These are phyloP conservation scores for Nematocida parisii DNA, from an alignment of 371 early-diverging fungal species.

Conservation along the genomic window DNA sequence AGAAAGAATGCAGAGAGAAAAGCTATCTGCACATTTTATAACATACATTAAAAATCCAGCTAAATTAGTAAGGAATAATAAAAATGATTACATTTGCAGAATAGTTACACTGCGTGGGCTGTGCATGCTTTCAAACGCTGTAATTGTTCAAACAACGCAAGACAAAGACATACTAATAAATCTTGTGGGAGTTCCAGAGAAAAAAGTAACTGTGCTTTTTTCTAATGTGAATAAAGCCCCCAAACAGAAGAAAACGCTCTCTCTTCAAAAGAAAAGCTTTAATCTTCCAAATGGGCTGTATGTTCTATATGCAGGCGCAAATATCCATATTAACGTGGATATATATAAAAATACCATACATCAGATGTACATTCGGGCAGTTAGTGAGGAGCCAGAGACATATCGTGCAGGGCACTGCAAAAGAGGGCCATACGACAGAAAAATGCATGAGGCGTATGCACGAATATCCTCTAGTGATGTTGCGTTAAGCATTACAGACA, in stretches of 20 bases:
- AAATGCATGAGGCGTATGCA: slow-evolving; percentile 39
- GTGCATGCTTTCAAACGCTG: slow-evolving; percentile 25
- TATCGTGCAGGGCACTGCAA: not conserved
- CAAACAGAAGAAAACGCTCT: not conserved
- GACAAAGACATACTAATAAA: slow-evolving; percentile 1
- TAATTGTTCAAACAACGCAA: not conserved
- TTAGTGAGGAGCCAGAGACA: slow-evolving; percentile 1
- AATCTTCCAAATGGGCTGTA: slow-evolving; percentile 35
- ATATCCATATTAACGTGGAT: slow-evolving; percentile 36
- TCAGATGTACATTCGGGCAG: slow-evolving; percentile 13
- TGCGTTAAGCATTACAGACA: not conserved
- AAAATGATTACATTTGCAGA: not conserved
- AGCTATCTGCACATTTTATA: not conserved
- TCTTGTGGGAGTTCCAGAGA: slow-evolving; percentile 22
- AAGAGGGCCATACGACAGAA: slow-evolving; percentile 34
- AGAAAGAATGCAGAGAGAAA: not conserved
- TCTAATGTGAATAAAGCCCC: not conserved
- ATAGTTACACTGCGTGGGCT: slow-evolving; percentile 22
- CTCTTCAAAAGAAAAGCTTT: not conserved
- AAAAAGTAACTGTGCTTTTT: slow-evolving; percentile 4
- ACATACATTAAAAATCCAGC: not conserved
- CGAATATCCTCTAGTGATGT: not conserved
- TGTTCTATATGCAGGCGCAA: slow-evolving; percentile 12
- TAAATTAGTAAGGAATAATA: not conserved
- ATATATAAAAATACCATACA: slow-evolving; percentile 5